These are phyloP conservation scores for Marchantia paleacea DNA, from an alignment of 225 moss, liverwort and hornwort genomes.

Conservation along the genomic window DNA sequence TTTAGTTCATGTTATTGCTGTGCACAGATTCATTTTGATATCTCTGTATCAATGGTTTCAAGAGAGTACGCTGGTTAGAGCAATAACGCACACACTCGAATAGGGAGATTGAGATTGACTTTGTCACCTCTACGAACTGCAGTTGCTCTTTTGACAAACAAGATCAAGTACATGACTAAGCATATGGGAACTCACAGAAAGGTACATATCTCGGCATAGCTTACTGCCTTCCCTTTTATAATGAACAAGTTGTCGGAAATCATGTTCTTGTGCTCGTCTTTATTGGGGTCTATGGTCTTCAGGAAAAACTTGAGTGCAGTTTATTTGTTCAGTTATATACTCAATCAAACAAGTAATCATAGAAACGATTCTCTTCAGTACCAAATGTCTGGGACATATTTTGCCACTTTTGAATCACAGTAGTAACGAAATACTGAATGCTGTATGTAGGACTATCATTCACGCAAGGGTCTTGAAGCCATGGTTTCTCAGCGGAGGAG, in stretches of 20 bases:
- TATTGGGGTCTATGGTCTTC: not conserved
- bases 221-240: not conserved
- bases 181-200: conserved; percentile 93
- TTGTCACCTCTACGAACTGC: conserved; percentile 25
- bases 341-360: not conserved
- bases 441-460: conserved; percentile 66
- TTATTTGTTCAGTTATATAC: too few species aligned
- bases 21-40: too few species aligned
- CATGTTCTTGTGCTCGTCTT: not conserved
- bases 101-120: not conserved
- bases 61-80: too few species aligned
- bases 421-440: not conserved
- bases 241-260: not conserved
- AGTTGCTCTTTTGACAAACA: conserved; percentile 90
- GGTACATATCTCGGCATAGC: conserved; percentile 30
- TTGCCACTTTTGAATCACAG: not conserved
- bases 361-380: not conserved
- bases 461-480: conserved; percentile 73
- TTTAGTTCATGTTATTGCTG: too few species aligned
- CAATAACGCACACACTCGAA: not conserved
- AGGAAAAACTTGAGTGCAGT: not conserved
- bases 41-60: too few species aligned
- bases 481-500: conserved; percentile 81
- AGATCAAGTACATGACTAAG: conserved; percentile 87
- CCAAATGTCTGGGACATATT: not conserved